A percentile compares a stretch with the other conserved stretches of the same genome.
Evolutionary conservation across 257 asterid species (phyloP).

Genomic region (Echium plantagineum): DNA sequence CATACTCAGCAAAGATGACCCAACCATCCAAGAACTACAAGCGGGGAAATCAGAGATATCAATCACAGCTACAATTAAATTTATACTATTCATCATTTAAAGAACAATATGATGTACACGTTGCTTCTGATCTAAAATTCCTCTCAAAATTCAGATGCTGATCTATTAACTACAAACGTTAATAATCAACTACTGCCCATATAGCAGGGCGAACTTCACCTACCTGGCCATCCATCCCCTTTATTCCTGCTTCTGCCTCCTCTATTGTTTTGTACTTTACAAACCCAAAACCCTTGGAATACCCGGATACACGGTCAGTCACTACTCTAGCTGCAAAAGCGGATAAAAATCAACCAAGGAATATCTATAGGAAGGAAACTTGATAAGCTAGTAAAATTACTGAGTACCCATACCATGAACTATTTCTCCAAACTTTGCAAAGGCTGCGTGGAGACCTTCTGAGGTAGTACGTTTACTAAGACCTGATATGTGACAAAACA

Average conservation of each 20-base stretch:
- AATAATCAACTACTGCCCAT: neutral
- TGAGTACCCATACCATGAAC: constrained; percentile 37
- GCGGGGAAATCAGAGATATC: neutral
- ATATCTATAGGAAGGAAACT: neutral
- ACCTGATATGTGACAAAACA: constrained; percentile 34
- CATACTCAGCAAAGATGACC: constrained; percentile 83
- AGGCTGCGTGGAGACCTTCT: constrained; percentile 66
- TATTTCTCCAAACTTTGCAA: constrained; percentile 68
- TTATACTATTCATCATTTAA: neutral
- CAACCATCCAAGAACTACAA: constrained; percentile 75
- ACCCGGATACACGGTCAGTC: constrained; percentile 67
- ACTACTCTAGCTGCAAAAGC: constrained; percentile 69
- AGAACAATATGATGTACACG: no score
- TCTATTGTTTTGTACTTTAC: constrained; percentile 55
- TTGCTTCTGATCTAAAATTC: neutral
- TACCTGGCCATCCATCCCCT: constrained; percentile 93
- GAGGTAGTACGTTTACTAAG: constrained; percentile 85
- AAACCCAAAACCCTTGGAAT: constrained; percentile 86
- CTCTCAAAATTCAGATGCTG: no score
- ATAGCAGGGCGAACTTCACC: neutral
- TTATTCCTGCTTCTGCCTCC: constrained; percentile 60
- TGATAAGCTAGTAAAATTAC: neutral
- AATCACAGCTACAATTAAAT: neutral
- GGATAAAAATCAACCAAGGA: constrained; percentile 1
- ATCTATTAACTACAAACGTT: neutral